Percentiles rank a stretch among this genome's conserved stretches.
These are phyloP conservation scores for Chaetomium sp. DNA, from an alignment of 2,329 filamentous ascomycete genomes.

Conservation along the genomic window DNA sequence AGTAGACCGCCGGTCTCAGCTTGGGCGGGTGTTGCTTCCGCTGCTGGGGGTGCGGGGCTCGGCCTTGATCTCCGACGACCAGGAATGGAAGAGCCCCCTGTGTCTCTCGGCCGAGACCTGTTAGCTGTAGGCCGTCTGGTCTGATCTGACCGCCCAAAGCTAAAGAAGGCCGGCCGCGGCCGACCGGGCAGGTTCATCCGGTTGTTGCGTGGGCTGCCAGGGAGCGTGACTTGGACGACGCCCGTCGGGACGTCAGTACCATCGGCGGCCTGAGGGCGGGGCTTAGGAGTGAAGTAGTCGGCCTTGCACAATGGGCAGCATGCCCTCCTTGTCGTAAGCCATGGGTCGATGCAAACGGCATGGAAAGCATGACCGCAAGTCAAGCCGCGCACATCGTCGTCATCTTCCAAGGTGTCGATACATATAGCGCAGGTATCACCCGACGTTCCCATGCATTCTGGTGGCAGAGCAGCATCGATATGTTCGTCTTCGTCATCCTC, in stretches of 20 bases:
- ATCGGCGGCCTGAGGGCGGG: constrained; percentile 60
- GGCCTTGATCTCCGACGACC: not conserved
- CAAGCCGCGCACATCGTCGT: constrained; percentile 91
- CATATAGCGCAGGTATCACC: constrained; percentile 97
- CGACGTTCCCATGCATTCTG: constrained; percentile 76
- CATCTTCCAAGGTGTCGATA: constrained; percentile 89
- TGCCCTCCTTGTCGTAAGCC: constrained; percentile 89
- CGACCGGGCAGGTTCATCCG: constrained; percentile 52
- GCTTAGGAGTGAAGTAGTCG: constrained; percentile 95
- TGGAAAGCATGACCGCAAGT: constrained; percentile 99
- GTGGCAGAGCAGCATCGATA: constrained; percentile 78
- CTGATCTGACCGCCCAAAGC: constrained; percentile 29
- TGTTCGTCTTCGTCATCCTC: constrained; percentile 72
- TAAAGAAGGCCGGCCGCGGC: constrained; percentile 34
- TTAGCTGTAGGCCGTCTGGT: not conserved
- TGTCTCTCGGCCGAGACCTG: constrained; percentile 3
- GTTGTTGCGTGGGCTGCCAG: constrained; percentile 37
- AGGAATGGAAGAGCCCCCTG: not conserved
- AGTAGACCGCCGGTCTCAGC: constrained; percentile 11
- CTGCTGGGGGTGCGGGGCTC: constrained; percentile 5
- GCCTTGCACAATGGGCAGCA: constrained; percentile 98
- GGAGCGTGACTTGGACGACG: constrained; percentile 36
- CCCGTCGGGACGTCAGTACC: constrained; percentile 42
- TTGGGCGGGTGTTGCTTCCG: not conserved
- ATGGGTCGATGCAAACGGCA: constrained; percentile 91